These are phyloP conservation scores for Beauveria sp. DNA, from an alignment of 2,329 filamentous ascomycete species.

Conservation along the genomic window DNA sequence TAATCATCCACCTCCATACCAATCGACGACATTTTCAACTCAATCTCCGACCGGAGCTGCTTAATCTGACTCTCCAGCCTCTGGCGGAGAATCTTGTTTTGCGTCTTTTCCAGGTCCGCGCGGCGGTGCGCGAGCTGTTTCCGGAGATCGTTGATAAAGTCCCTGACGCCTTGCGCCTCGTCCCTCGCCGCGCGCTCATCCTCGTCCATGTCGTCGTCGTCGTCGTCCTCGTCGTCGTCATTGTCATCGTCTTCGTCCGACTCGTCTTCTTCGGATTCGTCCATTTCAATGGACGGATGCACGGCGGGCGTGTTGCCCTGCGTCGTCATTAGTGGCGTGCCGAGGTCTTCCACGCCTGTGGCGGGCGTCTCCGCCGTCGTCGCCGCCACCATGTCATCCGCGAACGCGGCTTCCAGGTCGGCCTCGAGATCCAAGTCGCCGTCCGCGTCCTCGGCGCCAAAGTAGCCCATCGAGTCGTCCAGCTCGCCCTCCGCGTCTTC, in stretches of 20 bases:
- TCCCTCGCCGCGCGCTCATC: conserved; percentile 42
- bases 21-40: conserved; percentile 37
- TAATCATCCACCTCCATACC: conserved; percentile 32
- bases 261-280: conserved; percentile 19
- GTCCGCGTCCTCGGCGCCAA: conserved; percentile 24
- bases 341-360: conserved; percentile 35
- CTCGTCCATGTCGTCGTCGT: conserved; percentile 46
- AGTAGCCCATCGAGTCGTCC: conserved; percentile 36
- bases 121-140: conserved; percentile 40
- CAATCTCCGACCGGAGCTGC: conserved; percentile 36
- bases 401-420: conserved; percentile 48
- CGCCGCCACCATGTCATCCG: conserved; percentile 25
- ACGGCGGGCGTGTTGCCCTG: conserved; percentile 37
- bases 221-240: conserved; percentile 43
- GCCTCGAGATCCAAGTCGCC: conserved; percentile 45
- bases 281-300: conserved; percentile 38
- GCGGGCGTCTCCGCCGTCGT: conserved; percentile 29
- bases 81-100: conserved; percentile 40
- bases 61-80: conserved; percentile 44
- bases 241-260: conserved; percentile 35
- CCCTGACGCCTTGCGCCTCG: conserved; percentile 46
- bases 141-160: conserved; percentile 46
- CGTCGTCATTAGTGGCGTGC: conserved; percentile 37
- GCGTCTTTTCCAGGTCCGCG: conserved; percentile 34
- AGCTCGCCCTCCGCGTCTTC: conserved; percentile 37